Conservation (phyloP, 108 stramenopile genomes). For the Stephanodiscus triporus region DNA sequence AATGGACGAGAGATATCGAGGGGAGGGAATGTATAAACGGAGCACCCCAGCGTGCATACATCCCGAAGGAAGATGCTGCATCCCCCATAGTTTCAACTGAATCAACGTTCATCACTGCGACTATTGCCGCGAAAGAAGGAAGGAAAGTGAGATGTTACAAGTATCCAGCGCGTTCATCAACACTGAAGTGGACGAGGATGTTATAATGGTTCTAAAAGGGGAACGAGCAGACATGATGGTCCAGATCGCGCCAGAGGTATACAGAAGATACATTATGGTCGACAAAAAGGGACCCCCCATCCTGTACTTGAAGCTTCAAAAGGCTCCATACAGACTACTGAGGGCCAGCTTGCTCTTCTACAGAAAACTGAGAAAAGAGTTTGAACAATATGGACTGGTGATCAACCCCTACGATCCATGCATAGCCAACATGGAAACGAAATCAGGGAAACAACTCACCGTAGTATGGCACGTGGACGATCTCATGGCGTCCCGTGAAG, state of each 20-base stretch:
- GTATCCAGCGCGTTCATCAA: constrained; percentile 54
- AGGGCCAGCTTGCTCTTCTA: not conserved
- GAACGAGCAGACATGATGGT: constrained; percentile 23
- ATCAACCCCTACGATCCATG: constrained; percentile 2
- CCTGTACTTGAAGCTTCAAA: constrained; percentile 23
- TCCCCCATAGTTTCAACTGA: constrained; percentile 31
- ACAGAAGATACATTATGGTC: not conserved
- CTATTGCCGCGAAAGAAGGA: constrained; percentile 45
- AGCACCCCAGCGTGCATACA: constrained; percentile 22
- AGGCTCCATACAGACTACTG: constrained; percentile 50
- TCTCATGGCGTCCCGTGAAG: constrained; percentile 44
- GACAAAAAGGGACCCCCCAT: not conserved
- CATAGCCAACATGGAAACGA: not conserved
- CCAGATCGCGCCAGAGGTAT: constrained; percentile 1
- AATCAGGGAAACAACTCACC: not conserved
- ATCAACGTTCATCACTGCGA: constrained; percentile 17
- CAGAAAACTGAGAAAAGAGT: not conserved
- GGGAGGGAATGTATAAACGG: constrained; percentile 38
- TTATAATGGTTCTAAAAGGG: constrained; percentile 22
- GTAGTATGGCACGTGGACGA: constrained; percentile 59
- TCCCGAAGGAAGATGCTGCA: constrained; percentile 26
- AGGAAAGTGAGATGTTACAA: constrained; percentile 46
- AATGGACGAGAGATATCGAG: constrained; percentile 35
- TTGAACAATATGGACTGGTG: not conserved
- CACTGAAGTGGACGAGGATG: constrained; percentile 30